phyloP scores from a whole-genome alignment of 2,329 filamentous ascomycete species.

The Aspergillus fumigatiaffinis region DNA sequence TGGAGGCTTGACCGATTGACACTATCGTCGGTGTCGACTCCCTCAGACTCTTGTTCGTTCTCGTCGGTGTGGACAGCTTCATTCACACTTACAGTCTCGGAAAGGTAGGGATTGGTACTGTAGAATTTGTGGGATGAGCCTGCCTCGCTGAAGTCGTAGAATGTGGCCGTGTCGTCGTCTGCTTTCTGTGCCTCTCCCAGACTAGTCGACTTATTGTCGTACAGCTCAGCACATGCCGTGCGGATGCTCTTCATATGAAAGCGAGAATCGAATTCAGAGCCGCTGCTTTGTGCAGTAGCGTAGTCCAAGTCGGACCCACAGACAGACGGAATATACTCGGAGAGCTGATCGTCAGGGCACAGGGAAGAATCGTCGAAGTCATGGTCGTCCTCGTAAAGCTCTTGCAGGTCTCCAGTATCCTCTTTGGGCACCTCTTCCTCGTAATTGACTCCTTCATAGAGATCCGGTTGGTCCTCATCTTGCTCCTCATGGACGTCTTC shows the following conservation, averaged over 20 bases:
- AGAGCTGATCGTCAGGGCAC: background rate
- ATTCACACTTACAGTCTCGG: background rate
- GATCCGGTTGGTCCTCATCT: background rate
- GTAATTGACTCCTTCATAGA: background rate
- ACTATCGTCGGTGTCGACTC: background rate
- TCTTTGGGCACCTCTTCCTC: background rate
- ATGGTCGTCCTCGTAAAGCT: background rate
- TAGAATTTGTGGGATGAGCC: background rate
- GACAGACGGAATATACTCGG: background rate
- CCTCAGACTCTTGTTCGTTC: background rate
- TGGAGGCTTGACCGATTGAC: background rate
- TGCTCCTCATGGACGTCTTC: background rate
- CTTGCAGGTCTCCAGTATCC: background rate
- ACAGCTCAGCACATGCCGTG: background rate
- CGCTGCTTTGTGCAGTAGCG: constrained; percentile 2
- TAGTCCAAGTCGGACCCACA: constrained; percentile 3
- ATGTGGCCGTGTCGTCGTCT: constrained; percentile 1
- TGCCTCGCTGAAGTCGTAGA: constrained; percentile 8
- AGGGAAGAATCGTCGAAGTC: background rate
- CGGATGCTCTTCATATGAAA: background rate
- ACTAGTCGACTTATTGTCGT: background rate
- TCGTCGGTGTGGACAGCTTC: background rate
- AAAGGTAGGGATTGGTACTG: background rate
- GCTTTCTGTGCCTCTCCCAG: background rate
- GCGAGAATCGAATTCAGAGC: background rate